Base-by-base conservation (phyloP, 345 rosid genomes). In the Citrus maxima region DNA sequence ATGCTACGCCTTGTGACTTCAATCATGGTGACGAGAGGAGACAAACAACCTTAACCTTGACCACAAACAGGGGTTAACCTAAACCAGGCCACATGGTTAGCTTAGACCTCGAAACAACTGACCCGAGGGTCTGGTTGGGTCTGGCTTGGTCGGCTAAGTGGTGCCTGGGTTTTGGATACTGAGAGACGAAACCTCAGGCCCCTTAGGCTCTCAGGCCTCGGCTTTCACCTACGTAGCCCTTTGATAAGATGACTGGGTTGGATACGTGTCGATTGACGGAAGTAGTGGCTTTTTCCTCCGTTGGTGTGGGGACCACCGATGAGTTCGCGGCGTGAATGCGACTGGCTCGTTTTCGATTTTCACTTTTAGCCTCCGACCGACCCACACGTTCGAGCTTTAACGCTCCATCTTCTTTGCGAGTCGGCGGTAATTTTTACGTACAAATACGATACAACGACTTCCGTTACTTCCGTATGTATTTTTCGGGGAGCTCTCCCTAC, bases 301-400 rank as follows among this genome's bases (percentile, higher is more conserved):
- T 19, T 19, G 3, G 4, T 24, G 65, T 28, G 77, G 75, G 56
- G 80, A 32, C 72, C 62, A 19, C 68, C 24, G 30, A 5, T 0
- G 5, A 24, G 64, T 56, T 21, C 9, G n/a, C 7, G 32, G 19
- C 9, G 16, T 4, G n/a, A 54, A 58, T 16, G n/a, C 54, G 28
- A 51, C 56, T 27, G 37, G 18, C 59, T 1, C 34, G 1, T 34
- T 25, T 7, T 1, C 1, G 19, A 4, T 13, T 25, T 49, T 63
- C 27, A 13, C 24, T 77, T 80, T 73, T 74, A 70, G 77, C 87
- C 80, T 77, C 87, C 81, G 83, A 79, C 83, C 80, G 58, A 59
- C 81, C 83, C 80, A 85, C 83, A 80, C 65, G 77, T 69, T 73
- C 83, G 74, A 79, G 4, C 22, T 73, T 73, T 77, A 76, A 77